These are phyloP conservation scores for Wickerhamomyces xylosicus DNA, from an alignment of 805 yeast species.

Conservation along the genomic window DNA sequence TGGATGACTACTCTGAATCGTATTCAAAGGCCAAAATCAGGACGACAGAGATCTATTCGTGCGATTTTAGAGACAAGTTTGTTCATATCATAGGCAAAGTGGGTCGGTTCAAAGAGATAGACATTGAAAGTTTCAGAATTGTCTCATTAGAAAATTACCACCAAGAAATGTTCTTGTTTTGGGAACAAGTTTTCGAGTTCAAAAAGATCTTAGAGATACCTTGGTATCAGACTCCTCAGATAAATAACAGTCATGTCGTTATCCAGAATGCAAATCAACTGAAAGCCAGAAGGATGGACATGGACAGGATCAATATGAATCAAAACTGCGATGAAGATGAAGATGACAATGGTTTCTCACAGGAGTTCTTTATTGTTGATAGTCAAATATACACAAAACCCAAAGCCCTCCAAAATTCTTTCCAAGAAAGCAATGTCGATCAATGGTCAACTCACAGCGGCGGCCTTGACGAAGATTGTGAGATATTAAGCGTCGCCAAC, in stretches of 20 bases:
- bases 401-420: no score
- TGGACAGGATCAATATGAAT: neutral
- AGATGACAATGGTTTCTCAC: neutral
- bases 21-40: constrained; percentile 20
- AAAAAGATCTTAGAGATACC: constrained; percentile 20
- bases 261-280: neutral
- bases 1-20: constrained; percentile 23
- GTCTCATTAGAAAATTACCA: constrained; percentile 15
- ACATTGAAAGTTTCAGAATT: constrained; percentile 22
- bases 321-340: neutral
- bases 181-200: constrained; percentile 21
- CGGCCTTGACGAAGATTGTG: no score
- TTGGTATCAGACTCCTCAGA: constrained; percentile 23
- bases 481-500: no score
- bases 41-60: constrained; percentile 9
- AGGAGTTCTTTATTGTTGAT: neutral
- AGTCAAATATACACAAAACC: neutral
- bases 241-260: constrained; percentile 1
- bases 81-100: constrained; percentile 20
- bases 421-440: no score
- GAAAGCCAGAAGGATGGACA: neutral
- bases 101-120: constrained; percentile 12
- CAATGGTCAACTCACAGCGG: no score
- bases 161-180: constrained; percentile 23
- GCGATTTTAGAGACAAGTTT: constrained; percentile 18